phyloP scores from a whole-genome alignment of 1,139 yeast genomes.

The Saccharomyces hybrid region DNA sequence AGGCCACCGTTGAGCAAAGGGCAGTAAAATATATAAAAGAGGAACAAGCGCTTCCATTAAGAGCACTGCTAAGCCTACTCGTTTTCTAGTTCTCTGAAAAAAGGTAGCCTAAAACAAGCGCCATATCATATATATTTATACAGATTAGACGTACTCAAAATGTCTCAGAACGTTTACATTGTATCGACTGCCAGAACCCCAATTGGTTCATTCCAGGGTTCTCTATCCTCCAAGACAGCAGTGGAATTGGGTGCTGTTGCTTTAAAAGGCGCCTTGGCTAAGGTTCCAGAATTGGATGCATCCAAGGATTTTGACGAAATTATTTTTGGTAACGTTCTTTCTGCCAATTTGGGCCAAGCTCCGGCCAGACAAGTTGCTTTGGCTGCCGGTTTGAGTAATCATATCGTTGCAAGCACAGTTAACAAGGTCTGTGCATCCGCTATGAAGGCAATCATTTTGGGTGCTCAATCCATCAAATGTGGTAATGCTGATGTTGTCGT shows the following conservation, averaged over 20 bases:
- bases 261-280: conserved; percentile 76
- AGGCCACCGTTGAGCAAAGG: neutral
- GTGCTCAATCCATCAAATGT: conserved; percentile 81
- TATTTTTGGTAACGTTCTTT: conserved; percentile 84
- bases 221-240: conserved; percentile 62
- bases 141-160: conserved; percentile 5
- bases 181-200: conserved; percentile 93
- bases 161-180: conserved; percentile 59
- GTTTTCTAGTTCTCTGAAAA: neutral
- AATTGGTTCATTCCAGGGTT: conserved; percentile 86
- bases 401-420: conserved; percentile 77
- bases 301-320: conserved; percentile 72
- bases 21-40: neutral
- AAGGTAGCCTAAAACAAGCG: neutral
- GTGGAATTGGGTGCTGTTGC: conserved; percentile 89
- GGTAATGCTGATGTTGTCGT: conserved; percentile 89
- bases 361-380: conserved; percentile 97
- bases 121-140: neutral
- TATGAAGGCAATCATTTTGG: conserved; percentile 81
- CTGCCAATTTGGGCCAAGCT: conserved; percentile 93
- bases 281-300: conserved; percentile 75
- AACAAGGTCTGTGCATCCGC: conserved; percentile 98
- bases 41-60: neutral
- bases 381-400: conserved; percentile 74
- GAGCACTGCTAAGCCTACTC: neutral